Conservation (phyloP, 805 yeast genomes). For the Kluyveromyces aestuarii region DNA sequence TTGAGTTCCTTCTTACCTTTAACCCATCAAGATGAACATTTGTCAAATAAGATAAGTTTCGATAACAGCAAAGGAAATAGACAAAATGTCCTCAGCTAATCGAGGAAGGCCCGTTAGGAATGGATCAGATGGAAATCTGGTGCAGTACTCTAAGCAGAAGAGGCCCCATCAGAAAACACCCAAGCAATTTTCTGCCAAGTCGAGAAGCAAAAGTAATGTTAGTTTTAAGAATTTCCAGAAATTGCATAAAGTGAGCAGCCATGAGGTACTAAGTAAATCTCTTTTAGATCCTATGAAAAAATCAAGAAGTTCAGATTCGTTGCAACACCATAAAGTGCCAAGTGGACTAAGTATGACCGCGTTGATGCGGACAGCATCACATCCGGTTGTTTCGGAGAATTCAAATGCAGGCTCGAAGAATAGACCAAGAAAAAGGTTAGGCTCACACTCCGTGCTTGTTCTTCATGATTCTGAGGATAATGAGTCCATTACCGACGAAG, state of each 20-base stretch:
- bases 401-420: constrained; percentile 19
- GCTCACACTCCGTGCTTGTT: constrained; percentile 19
- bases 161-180: constrained; percentile 4
- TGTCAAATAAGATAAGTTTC: not conserved
- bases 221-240: constrained; percentile 22
- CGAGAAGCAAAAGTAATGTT: constrained; percentile 26
- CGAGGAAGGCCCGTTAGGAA: constrained; percentile 1
- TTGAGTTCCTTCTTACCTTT: too few relatives aligned
- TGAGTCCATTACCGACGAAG: constrained; percentile 29
- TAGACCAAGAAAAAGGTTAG: constrained; percentile 19
- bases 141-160: constrained; percentile 1
- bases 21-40: too few relatives aligned
- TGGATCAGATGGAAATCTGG: not conserved
- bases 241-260: constrained; percentile 17
- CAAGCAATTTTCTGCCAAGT: constrained; percentile 24
- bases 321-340: constrained; percentile 19
- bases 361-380: constrained; percentile 19
- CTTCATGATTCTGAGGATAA: constrained; percentile 18
- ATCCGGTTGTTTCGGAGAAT: constrained; percentile 10
- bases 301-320: constrained; percentile 23
- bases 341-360: constrained; percentile 28
- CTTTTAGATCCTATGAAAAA: constrained; percentile 12
- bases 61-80: not conserved
- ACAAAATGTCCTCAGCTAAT: not conserved
- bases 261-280: constrained; percentile 14